Conservation (phyloP, 108 stramenopile species). For the Fistulifera pelliculosa region DNA sequence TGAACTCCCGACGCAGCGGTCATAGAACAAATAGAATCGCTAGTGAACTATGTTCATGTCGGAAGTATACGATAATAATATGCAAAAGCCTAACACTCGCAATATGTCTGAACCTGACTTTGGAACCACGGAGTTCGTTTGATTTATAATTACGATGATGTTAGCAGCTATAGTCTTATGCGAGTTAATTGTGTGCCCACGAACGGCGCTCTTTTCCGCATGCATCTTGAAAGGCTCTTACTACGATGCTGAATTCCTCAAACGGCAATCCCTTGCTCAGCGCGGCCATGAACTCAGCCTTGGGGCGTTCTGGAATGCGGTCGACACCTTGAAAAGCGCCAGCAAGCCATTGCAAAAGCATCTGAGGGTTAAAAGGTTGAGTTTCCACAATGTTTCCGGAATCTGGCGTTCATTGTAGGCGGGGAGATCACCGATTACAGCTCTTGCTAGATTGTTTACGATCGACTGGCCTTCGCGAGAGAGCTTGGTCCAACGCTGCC, state of each 20-base stretch:
- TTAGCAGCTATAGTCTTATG: too few species aligned
- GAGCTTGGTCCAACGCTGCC: conserved; percentile 47
- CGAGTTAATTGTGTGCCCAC: neutral
- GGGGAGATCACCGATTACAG: conserved; percentile 77
- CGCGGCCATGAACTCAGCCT: conserved; percentile 43
- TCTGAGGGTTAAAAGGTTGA: conserved; percentile 53
- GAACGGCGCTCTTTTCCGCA: conserved; percentile 55
- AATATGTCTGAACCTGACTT: too few species aligned
- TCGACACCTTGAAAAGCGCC: conserved; percentile 32
- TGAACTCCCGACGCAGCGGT: neutral
- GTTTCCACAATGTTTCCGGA: conserved; percentile 70
- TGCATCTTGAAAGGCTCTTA: conserved; percentile 50
- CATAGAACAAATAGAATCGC: too few species aligned
- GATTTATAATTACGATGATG: too few species aligned
- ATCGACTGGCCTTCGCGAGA: conserved; percentile 50
- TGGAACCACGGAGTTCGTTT: too few species aligned
- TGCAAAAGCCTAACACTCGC: too few species aligned
- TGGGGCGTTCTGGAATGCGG: conserved; percentile 37
- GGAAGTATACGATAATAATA: too few species aligned
- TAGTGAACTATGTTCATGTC: too few species aligned
- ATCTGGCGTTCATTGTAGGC: conserved; percentile 62
- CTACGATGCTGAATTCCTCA: conserved; percentile 63
- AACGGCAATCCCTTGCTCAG: conserved; percentile 38
- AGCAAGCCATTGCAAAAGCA: conserved; percentile 62
- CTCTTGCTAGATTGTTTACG: conserved; percentile 49